Conservation (phyloP, 2,329 filamentous ascomycete species). For the Setomelanomma holmii region DNA sequence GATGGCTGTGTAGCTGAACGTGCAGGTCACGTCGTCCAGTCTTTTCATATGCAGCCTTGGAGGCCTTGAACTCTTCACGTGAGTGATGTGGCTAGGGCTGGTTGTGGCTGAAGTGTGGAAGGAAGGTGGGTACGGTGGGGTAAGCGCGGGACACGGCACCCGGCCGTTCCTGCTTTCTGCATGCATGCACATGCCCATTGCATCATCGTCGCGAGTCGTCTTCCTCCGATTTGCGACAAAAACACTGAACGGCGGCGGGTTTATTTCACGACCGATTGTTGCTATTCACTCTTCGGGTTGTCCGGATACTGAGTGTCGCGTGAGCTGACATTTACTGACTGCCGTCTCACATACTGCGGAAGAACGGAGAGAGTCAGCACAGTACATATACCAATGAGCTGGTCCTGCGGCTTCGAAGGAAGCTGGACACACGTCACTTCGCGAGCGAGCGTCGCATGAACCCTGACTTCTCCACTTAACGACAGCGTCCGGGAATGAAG, state of each 20-base stretch:
- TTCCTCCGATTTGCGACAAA: neutral
- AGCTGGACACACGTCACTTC: constrained; percentile 20
- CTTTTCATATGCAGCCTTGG: too few species aligned
- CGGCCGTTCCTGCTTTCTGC: neutral
- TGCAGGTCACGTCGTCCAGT: neutral
- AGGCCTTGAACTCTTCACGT: neutral
- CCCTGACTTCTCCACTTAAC: constrained; percentile 4
- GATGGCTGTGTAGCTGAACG: neutral
- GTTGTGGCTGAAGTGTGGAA: neutral
- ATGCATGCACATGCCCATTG: neutral
- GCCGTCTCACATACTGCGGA: neutral
- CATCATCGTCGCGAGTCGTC: neutral
- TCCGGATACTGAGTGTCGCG: constrained; percentile 16
- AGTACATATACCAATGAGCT: constrained; percentile 12
- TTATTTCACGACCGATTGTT: neutral
- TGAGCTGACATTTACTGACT: constrained; percentile 7
- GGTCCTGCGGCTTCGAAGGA: neutral
- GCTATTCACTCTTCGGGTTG: constrained; percentile 2
- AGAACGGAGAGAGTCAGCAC: neutral
- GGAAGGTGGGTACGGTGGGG: neutral
- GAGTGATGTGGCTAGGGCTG: neutral
- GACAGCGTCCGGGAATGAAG: neutral
- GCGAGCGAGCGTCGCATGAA: constrained; percentile 11
- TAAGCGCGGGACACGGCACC: neutral
- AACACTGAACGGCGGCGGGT: neutral